These are phyloP conservation scores for Penicillium bialowiezense DNA, from an alignment of 495 filamentous ascomycete genomes.

Conservation along the genomic window DNA sequence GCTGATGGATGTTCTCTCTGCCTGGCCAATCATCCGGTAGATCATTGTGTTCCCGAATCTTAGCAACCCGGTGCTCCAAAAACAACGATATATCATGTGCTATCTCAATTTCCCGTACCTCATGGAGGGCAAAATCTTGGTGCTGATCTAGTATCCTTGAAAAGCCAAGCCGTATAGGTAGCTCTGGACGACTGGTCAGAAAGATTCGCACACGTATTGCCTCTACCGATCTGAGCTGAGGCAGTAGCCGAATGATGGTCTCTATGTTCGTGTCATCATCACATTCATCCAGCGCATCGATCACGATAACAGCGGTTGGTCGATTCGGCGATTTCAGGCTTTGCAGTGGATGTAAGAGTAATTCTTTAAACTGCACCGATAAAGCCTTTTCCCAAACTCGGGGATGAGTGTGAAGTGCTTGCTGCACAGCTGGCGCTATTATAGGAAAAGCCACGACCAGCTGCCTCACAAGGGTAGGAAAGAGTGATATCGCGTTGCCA, in stretches of 20 bases:
- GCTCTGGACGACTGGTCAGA: slow-evolving; percentile 43
- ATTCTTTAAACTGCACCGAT: slow-evolving; percentile 45
- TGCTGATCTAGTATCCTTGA: background rate
- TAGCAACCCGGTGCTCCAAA: slow-evolving; percentile 15
- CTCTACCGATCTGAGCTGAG: slow-evolving; percentile 3
- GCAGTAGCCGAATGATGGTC: slow-evolving; percentile 35
- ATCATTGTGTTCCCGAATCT: slow-evolving; percentile 8
- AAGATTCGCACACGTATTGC: slow-evolving; percentile 19
- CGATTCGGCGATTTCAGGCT: background rate
- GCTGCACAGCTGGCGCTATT: slow-evolving; percentile 23
- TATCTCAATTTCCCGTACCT: slow-evolving; percentile 12
- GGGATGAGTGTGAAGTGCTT: slow-evolving; percentile 31
- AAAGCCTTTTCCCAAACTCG: slow-evolving; percentile 32
- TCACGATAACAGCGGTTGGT: slow-evolving; percentile 26
- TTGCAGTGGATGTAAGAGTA: slow-evolving; percentile 39
- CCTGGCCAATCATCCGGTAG: slow-evolving; percentile 41
- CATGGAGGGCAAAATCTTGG: background rate
- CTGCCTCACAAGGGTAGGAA: slow-evolving; percentile 43
- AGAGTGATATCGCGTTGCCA: slow-evolving; percentile 32
- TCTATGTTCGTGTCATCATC: slow-evolving; percentile 33
- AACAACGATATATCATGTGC: slow-evolving; percentile 27
- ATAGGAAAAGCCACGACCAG: slow-evolving; percentile 23
- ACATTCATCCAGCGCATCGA: slow-evolving; percentile 55
- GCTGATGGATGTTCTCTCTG: background rate
- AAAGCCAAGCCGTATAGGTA: slow-evolving; percentile 37